Evolutionary conservation across 345 rosid species (phyloP).

Genomic region (Lenwebbia sp.): DNA sequence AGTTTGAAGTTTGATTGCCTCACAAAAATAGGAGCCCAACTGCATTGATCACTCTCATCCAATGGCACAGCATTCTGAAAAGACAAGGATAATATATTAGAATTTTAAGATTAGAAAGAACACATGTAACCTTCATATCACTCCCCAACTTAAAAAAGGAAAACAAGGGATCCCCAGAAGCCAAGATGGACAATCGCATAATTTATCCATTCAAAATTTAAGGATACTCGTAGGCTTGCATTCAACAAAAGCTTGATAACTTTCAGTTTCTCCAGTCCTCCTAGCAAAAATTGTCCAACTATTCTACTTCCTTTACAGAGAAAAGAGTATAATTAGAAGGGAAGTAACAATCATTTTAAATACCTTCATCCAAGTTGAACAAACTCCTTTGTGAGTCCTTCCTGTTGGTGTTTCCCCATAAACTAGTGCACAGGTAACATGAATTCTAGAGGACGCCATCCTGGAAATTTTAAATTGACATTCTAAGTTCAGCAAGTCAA

Average conservation of each 20-base stretch:
- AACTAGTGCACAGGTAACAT: conserved; percentile 92
- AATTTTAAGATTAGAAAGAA: neutral
- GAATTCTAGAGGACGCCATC: conserved; percentile 54
- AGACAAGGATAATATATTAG: neutral
- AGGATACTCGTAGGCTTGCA: neutral
- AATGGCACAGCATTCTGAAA: conserved; percentile 52
- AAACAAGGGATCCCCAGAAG: neutral
- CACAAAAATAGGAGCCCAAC: conserved; percentile 79
- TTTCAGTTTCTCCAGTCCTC: neutral
- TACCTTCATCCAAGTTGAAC: conserved; percentile 99
- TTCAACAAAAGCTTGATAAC: neutral
- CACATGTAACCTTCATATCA: neutral
- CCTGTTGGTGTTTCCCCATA: conserved; percentile 77
- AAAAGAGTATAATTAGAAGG: neutral
- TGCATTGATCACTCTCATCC: conserved; percentile 60
- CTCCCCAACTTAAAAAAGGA: neutral
- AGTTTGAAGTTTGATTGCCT: conserved; percentile 93
- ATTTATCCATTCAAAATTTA: neutral
- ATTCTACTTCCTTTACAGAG: neutral
- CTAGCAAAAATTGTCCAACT: neutral
- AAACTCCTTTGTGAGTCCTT: conserved; percentile 80
- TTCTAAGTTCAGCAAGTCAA: neutral
- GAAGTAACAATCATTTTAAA: neutral
- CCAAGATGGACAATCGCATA: neutral
- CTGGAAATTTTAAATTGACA: conserved; percentile 26